Evolutionary conservation across 108 stramenopile genomes (phyloP), one percentile per base, ranked within the genome.

Genomic region (Nannochloropsis gaditana): DNA sequence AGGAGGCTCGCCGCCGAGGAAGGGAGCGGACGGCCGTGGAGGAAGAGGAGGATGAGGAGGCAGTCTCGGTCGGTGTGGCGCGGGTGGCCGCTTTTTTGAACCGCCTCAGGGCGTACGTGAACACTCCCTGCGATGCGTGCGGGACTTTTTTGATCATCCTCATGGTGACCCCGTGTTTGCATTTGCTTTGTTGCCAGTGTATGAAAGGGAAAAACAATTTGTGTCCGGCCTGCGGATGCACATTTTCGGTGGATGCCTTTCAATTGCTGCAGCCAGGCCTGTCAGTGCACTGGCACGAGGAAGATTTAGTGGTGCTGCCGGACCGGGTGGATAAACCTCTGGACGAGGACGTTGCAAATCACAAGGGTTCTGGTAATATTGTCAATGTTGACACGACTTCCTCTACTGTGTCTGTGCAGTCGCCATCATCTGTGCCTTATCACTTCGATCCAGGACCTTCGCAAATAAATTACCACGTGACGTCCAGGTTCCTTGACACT

Each of bases 171-270:
- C 87, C 87, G 2, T 87, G 87, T 73, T 79, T 83, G n/a, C 87
- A 87, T 43, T 79, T 87, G 87, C 83, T 87, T 9, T 87, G 86
- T 45, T 82, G 82, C 10, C 82, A 83, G 43, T 87, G 86, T 44
- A 83, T 87, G 83, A 83, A 83, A 44, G 80, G 73, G 21, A 83
- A 45, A 43, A 83, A 44, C n/a, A 87, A 87, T 79, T 41, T 47
- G 41, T 87, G 86, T 31, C 8, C 59, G 44, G 82, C 59, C 10
- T 87, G 86, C n/a, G 86, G 86, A 45, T 21, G 21, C 9, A 45
- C 44, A 10, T 87, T 83, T 83, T 82, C 82, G 44, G 83, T 87
- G 21, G 86, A 87, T 45, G 86, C 82, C 43, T 87, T 87, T 79
- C 86, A 87, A 83, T 79, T 83, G 79, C 44, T 1, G 9, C 83